Evolutionary conservation across 192 early-diverging fungal genomes (phyloP).

Genomic region (Lunasporangiospora selenospora): DNA sequence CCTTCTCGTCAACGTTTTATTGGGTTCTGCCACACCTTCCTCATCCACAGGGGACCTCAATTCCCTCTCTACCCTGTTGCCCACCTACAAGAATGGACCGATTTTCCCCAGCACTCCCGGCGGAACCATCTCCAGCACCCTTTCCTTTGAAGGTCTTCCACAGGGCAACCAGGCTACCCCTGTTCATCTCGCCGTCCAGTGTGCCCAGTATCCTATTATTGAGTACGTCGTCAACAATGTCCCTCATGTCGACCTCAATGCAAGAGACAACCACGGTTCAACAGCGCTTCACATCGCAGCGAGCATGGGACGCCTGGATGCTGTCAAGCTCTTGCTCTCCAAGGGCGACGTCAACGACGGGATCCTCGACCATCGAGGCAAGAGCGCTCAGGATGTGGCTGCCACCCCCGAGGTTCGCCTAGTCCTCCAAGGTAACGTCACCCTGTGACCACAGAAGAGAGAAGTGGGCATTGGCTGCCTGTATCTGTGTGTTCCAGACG

Average conservation of each 20-base stretch:
- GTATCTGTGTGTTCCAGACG: too few relatives aligned
- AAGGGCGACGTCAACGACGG: constrained; percentile 73
- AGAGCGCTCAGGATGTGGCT: constrained; percentile 64
- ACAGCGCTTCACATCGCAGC: constrained; percentile 80
- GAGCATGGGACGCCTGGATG: constrained; percentile 67
- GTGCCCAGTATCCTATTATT: constrained; percentile 63
- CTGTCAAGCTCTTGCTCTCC: constrained; percentile 70
- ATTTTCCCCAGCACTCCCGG: constrained; percentile 30
- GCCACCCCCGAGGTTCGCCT: constrained; percentile 53
- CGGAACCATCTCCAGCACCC: constrained; percentile 35
- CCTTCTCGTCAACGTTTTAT: too few relatives aligned
- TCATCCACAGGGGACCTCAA: constrained; percentile 21
- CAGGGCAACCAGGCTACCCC: constrained; percentile 35
- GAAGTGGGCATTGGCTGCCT: too few relatives aligned
- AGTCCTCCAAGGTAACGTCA: constrained; percentile 58
- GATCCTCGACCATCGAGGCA: constrained; percentile 64
- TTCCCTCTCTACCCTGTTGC: constrained; percentile 19
- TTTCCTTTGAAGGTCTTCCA: constrained; percentile 23
- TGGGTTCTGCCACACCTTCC: neutral
- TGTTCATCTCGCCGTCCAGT: constrained; percentile 66
- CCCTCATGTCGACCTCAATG: constrained; percentile 57
- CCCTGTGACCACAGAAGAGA: neutral
- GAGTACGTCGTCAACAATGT: constrained; percentile 56
- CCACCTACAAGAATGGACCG: constrained; percentile 21
- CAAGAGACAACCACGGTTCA: constrained; percentile 63